Evolutionary conservation across 352 stramenopile genomes (phyloP).

Genomic region (Plasmopara muralis): DNA sequence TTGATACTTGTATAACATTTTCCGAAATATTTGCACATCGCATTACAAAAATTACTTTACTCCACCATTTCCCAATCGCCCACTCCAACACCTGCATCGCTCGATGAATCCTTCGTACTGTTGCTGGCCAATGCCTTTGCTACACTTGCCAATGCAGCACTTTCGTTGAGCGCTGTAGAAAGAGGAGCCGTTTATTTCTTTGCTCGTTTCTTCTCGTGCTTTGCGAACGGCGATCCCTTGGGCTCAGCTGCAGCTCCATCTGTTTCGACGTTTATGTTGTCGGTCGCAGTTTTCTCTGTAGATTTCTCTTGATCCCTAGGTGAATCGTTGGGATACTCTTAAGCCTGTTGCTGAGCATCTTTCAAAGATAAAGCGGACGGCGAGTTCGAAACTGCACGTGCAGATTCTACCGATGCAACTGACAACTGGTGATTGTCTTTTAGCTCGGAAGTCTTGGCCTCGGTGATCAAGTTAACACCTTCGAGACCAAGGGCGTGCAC

Average conservation of each 20-base stretch:
- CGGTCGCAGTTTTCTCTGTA: neutral
- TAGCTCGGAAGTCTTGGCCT: conserved; percentile 7
- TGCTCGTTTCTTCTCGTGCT: conserved; percentile 20
- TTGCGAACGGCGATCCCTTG: conserved; percentile 16
- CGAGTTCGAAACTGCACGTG: conserved; percentile 9
- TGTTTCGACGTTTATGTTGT: neutral
- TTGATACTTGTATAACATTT: neutral
- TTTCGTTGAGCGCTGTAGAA: conserved; percentile 19
- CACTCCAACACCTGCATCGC: conserved; percentile 9
- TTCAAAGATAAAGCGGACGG: conserved; percentile 7
- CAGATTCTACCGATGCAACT: conserved; percentile 13
- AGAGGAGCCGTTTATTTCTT: conserved; percentile 18
- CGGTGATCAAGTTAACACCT: conserved; percentile 12
- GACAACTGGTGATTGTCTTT: conserved; percentile 24
- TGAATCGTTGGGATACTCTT: conserved; percentile 3
- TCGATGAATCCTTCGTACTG: conserved; percentile 17
- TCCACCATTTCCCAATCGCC: conserved; percentile 29
- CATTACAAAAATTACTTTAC: conserved; percentile 6
- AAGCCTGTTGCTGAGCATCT: conserved; percentile 3
- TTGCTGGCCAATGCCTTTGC: conserved; percentile 17
- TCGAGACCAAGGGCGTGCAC: conserved; percentile 23
- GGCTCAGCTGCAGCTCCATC: conserved; percentile 13
- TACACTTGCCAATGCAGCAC: conserved; percentile 17
- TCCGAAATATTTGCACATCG: too few species aligned
- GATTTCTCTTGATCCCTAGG: conserved; percentile 5